Evolutionary conservation across 768 basidiomycete species (phyloP).

Genomic region (Pluteus cervinus): DNA sequence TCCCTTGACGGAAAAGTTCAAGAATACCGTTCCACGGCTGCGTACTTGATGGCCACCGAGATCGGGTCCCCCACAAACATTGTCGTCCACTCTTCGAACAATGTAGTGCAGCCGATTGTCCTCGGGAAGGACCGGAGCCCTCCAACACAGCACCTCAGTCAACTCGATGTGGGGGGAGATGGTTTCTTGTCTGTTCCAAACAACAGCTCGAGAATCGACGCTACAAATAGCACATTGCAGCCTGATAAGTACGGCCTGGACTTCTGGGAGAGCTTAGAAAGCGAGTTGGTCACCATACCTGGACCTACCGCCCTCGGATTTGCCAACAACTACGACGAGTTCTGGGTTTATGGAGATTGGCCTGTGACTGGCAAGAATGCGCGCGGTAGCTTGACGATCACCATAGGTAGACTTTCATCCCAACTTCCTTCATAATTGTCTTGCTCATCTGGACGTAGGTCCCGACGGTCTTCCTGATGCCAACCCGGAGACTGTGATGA

Average conservation of each 20-base stretch:
- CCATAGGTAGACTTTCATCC: constrained; percentile 27
- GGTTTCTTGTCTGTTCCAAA: constrained; percentile 53
- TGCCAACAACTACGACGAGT: constrained; percentile 45
- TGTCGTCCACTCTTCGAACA: constrained; percentile 35
- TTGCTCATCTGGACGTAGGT: constrained; percentile 22
- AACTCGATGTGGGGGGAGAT: constrained; percentile 46
- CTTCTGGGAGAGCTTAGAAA: constrained; percentile 61
- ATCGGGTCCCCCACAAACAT: constrained; percentile 39
- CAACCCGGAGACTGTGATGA: constrained; percentile 51
- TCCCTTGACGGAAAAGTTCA: constrained; percentile 38
- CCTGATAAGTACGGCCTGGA: constrained; percentile 51
- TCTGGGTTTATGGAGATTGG: constrained; percentile 59
- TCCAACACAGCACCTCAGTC: constrained; percentile 40
- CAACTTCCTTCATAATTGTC: neutral
- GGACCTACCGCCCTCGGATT: constrained; percentile 43
- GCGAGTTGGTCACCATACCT: constrained; percentile 48
- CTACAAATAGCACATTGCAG: constrained; percentile 38
- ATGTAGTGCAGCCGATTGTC: constrained; percentile 41
- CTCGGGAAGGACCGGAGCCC: constrained; percentile 49
- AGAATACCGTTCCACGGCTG: constrained; percentile 41
- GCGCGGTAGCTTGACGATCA: constrained; percentile 50
- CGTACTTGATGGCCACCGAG: constrained; percentile 44
- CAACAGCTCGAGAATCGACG: constrained; percentile 40
- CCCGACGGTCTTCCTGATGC: constrained; percentile 45
- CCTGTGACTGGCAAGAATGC: constrained; percentile 46